Evolutionary conservation across 352 stramenopile species (phyloP).

Genomic region (Globisporangium paddicum): DNA sequence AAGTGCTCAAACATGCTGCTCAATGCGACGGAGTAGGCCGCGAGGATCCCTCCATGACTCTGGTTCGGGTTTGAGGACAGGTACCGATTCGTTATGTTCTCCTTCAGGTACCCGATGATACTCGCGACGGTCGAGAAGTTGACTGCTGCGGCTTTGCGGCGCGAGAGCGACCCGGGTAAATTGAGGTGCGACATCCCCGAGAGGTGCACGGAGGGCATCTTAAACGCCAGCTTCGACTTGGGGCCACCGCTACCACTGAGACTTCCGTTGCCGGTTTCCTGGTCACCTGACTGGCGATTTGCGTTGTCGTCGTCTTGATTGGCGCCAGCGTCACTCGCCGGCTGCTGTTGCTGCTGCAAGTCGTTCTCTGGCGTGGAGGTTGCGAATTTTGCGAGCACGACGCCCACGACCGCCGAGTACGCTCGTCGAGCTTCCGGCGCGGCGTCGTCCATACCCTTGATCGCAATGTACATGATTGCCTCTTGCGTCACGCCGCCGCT

Average conservation of each 20-base stretch:
- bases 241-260: slow-evolving; percentile 5
- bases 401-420: slow-evolving; percentile 63
- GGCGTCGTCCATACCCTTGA: slow-evolving; percentile 76
- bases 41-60: slow-evolving; percentile 64
- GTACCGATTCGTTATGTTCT: slow-evolving; percentile 62
- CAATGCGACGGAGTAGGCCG: slow-evolving; percentile 65
- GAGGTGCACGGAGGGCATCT: slow-evolving; percentile 52
- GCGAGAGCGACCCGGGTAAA: slow-evolving; percentile 32
- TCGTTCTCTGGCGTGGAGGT: slow-evolving; percentile 44
- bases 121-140: slow-evolving; percentile 75
- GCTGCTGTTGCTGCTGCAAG: slow-evolving; percentile 13
- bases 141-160: slow-evolving; percentile 49
- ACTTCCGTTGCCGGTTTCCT: slow-evolving; percentile 9
- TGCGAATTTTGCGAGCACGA: slow-evolving; percentile 75
- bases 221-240: slow-evolving; percentile 71
- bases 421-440: slow-evolving; percentile 54
- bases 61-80: slow-evolving; percentile 37
- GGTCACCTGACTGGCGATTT: slow-evolving; percentile 10
- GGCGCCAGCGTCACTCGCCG: slow-evolving; percentile 9
- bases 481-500: slow-evolving; percentile 48
- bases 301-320: slow-evolving; percentile 27
- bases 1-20: slow-evolving; percentile 75
- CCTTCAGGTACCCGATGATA: slow-evolving; percentile 76
- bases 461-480: slow-evolving; percentile 58
- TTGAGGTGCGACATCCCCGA: slow-evolving; percentile 56